Conservation (phyloP, 2,329 filamentous ascomycete species). For the Sporothrix globosa region DNA sequence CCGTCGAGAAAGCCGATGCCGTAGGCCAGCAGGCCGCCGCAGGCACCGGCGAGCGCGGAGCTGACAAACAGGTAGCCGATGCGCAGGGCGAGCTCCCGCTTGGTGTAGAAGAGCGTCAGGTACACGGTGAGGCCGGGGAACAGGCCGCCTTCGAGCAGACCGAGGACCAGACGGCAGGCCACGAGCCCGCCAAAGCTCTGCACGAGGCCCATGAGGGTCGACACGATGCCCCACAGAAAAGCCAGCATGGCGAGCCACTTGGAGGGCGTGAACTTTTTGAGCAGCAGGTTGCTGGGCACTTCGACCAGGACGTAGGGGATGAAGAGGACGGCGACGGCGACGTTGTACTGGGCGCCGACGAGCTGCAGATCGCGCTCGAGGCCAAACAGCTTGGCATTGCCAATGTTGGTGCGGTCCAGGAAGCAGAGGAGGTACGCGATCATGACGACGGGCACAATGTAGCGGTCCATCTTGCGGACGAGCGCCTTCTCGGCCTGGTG, state of each 20-base stretch:
- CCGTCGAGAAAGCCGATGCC: slow-evolving; percentile 75
- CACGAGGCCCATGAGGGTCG: slow-evolving; percentile 70
- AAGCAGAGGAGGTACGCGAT: slow-evolving; percentile 27
- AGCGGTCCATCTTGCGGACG: slow-evolving; percentile 29
- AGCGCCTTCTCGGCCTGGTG: slow-evolving; percentile 26
- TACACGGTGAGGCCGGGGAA: slow-evolving; percentile 72
- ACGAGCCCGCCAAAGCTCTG: slow-evolving; percentile 67
- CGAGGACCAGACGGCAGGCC: slow-evolving; percentile 70
- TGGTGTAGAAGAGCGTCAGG: slow-evolving; percentile 76
- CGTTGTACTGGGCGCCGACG: slow-evolving; percentile 68
- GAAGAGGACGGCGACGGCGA: slow-evolving; percentile 68
- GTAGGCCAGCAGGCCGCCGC: slow-evolving; percentile 73
- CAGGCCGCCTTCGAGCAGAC: slow-evolving; percentile 68
- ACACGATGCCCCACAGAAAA: slow-evolving; percentile 66
- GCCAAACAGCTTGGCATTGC: slow-evolving; percentile 68
- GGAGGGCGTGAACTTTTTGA: slow-evolving; percentile 65
- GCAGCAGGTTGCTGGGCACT: slow-evolving; percentile 65
- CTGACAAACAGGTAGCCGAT: slow-evolving; percentile 74
- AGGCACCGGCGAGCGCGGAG: slow-evolving; percentile 70
- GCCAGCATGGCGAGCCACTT: slow-evolving; percentile 69
- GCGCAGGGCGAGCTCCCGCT: slow-evolving; percentile 70
- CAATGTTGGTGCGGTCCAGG: slow-evolving; percentile 64
- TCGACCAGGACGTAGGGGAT: slow-evolving; percentile 66
- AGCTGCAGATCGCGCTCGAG: slow-evolving; percentile 66
- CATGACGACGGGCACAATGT: slow-evolving; percentile 19